Conservation (phyloP, 2,329 filamentous ascomycete genomes). For the Talaromyces amestolkiae region DNA sequence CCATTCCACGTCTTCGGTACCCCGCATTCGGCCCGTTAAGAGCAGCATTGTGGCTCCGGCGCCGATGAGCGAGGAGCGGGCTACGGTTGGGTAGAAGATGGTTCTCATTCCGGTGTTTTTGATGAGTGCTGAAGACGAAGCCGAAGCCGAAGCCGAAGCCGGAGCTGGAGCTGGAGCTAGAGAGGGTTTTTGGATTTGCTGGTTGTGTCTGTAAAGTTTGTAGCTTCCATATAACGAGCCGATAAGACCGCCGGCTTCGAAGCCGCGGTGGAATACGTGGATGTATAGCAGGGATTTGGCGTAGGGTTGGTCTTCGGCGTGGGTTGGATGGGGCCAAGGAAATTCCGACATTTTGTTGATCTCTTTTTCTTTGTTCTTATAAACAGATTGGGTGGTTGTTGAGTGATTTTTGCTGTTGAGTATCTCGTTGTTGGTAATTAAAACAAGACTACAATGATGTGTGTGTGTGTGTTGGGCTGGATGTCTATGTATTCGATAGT, state of each 20-base stretch:
- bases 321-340: constrained; percentile 52
- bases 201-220: not conserved
- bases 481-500: too few relatives aligned
- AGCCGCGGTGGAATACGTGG: constrained; percentile 58
- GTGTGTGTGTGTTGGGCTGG: too few relatives aligned
- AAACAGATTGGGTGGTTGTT: too few relatives aligned
- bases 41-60: constrained; percentile 46
- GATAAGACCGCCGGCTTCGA: constrained; percentile 54
- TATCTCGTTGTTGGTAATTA: not conserved
- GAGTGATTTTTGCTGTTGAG: too few relatives aligned
- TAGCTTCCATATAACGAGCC: constrained; percentile 40
- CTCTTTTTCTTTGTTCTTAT: not conserved
- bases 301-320: constrained; percentile 63
- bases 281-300: constrained; percentile 55
- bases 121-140: too few relatives aligned
- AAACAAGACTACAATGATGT: too few relatives aligned
- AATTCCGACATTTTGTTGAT: constrained; percentile 24
- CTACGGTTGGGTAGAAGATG: constrained; percentile 47
- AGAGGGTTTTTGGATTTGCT: not conserved
- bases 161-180: not conserved
- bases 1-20: constrained; percentile 61
- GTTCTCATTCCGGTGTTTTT: constrained; percentile 20
- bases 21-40: constrained; percentile 54
- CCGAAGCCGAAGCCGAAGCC: too few relatives aligned
- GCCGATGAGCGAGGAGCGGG: constrained; percentile 48